A percentile compares a stretch with the other conserved stretches of the same genome.
Evolutionary conservation across 371 early-diverging fungal genomes (phyloP).

Genomic region (Mucor racemosus): DNA sequence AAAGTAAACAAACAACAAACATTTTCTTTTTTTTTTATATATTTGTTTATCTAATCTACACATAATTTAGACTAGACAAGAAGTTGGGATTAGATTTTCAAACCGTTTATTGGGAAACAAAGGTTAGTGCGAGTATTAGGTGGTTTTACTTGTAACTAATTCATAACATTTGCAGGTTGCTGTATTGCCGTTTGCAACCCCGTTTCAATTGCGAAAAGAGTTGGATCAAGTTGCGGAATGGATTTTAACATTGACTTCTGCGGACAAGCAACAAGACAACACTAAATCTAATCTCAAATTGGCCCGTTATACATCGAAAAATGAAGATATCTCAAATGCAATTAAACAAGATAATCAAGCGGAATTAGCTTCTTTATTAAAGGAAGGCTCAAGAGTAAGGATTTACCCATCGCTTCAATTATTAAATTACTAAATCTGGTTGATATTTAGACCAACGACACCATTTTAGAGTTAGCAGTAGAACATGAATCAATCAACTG

Average conservation of each 20-base stretch:
- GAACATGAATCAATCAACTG: slow-evolving; percentile 53
- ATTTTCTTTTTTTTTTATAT: not conserved
- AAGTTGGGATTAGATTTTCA: slow-evolving; percentile 53
- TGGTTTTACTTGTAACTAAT: not conserved
- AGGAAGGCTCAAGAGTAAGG: slow-evolving; percentile 25
- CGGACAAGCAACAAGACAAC: not conserved
- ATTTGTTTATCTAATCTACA: not conserved
- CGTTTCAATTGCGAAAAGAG: slow-evolving; percentile 32
- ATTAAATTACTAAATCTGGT: too few relatives aligned
- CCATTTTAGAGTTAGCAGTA: slow-evolving; percentile 59
- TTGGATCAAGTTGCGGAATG: slow-evolving; percentile 39
- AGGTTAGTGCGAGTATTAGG: slow-evolving; percentile 28
- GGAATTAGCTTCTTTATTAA: slow-evolving; percentile 18
- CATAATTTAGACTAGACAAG: slow-evolving; percentile 62
- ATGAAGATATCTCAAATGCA: slow-evolving; percentile 29
- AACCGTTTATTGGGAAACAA: slow-evolving; percentile 58
- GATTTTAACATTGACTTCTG: slow-evolving; percentile 13
- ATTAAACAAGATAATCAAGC: slow-evolving; percentile 21
- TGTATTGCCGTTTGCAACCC: slow-evolving; percentile 42
- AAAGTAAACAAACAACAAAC: slow-evolving; percentile 56
- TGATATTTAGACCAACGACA: slow-evolving; percentile 44
- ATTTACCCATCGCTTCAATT: too few relatives aligned
- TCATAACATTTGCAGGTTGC: slow-evolving; percentile 30
- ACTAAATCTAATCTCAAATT: slow-evolving; percentile 20
- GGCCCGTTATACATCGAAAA: slow-evolving; percentile 26